phyloP scores from a whole-genome alignment of 164 flowering plant species.

The Vitis labrusca region DNA sequence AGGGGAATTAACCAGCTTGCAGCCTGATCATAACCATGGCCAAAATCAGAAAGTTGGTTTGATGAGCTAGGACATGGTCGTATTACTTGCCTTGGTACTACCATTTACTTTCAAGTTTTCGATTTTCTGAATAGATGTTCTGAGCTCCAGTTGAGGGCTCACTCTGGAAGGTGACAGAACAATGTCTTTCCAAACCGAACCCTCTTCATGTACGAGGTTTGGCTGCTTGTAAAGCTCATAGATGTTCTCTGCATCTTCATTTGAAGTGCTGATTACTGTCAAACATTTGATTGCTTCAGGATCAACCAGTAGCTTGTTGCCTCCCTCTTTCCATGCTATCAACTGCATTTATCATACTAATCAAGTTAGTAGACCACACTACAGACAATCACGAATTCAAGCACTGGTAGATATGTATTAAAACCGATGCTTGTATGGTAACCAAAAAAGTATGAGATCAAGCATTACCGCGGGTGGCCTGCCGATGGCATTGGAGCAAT shows the following conservation, averaged over 20 bases:
- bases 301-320: slow-evolving; percentile 58
- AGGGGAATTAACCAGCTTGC: too few relatives aligned
- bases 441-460: too few relatives aligned
- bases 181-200: slow-evolving; percentile 66
- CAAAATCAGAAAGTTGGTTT: neutral
- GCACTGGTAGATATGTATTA: neutral
- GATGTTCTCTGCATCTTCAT: slow-evolving; percentile 70
- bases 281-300: slow-evolving; percentile 66
- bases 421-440: too few relatives aligned
- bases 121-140: slow-evolving; percentile 40
- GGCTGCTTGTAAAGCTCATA: slow-evolving; percentile 56
- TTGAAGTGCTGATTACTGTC: slow-evolving; percentile 38
- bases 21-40: too few relatives aligned
- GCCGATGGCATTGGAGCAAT: too few relatives aligned
- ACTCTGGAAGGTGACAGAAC: slow-evolving; percentile 54
- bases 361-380: neutral
- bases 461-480: too few relatives aligned
- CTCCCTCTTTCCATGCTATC: slow-evolving; percentile 84
- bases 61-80: too few relatives aligned
- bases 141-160: slow-evolving; percentile 49
- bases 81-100: too few relatives aligned
- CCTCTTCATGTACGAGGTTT: slow-evolving; percentile 17
- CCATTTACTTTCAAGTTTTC: slow-evolving; percentile 21
- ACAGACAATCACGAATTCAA: too few relatives aligned
- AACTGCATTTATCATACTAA: slow-evolving; percentile 38